Evolutionary conservation across 371 early-diverging fungal genomes (phyloP), one percentile per base, ranked within the genome.

Genomic region (Lichtheimia hyalospora): DNA sequence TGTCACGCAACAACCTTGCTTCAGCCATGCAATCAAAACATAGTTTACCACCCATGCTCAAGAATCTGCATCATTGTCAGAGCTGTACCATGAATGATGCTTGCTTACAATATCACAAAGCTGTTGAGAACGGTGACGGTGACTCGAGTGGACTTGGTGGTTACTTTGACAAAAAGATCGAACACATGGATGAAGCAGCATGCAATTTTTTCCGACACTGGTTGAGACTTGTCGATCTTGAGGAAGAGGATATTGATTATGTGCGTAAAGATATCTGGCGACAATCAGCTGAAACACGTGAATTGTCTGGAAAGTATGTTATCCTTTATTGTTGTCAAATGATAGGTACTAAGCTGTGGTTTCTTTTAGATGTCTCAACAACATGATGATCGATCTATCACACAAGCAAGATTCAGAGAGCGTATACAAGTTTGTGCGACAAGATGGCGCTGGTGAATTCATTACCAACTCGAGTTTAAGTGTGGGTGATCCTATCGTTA

Each of bases 191-290:
- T 3, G 72, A 74, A 3, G 49, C 39, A 1, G 88, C 90, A 8
- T 28, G 79, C 13, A 68, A 53, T 15, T 97, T 98, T 66, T 86
- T 93, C 54, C 75, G 77, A 13, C 74, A 86, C 20, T 97, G 98
- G 98, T 85, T 90, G 62, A 63, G 68, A 3, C 60, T 96, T 15
- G 69, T 98, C 20, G 81, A 87, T 10, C 52, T 86, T 54, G 98
- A 98, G 58, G 95, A 97, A 66, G 74, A 79, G 0, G 91, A 92
- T 27, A 73, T 86, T 43, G 72, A 83, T 52, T 75, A 82, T 39
- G 72, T 82, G 15, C 84, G 89, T 20, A 84, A 84, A 28, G 91
- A 95, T 66, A 87, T 96, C 12, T 97, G 97, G 97, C 85, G 81
- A 13, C 66, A 89, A 62, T 58, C 70, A 10, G 77, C 84, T 0